Percentiles rank a stretch among this genome's conserved stretches.
phyloP scores from a whole-genome alignment of 2,329 filamentous ascomycete species.

The Dactylonectria macrodidyma region DNA sequence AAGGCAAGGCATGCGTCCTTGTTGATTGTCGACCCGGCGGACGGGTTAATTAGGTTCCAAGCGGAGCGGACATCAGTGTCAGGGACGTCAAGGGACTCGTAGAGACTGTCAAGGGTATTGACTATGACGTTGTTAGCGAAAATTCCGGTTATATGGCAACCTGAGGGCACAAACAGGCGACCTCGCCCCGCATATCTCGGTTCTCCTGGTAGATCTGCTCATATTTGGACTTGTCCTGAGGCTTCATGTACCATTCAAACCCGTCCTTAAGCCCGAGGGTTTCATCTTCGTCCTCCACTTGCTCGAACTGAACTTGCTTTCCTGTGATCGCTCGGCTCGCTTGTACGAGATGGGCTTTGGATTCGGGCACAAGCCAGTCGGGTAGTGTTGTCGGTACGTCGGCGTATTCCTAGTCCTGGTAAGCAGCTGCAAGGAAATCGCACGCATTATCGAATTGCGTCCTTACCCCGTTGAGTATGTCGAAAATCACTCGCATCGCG shows the following conservation, averaged over 20 bases:
- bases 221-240: slow-evolving; percentile 91
- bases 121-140: slow-evolving; percentile 65
- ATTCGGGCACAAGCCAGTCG: slow-evolving; percentile 97
- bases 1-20: slow-evolving; percentile 97
- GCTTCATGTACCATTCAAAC: slow-evolving; percentile 99
- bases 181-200: slow-evolving; percentile 87
- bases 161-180: slow-evolving; percentile 73
- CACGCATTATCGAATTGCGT: slow-evolving; percentile 12
- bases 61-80: slow-evolving; percentile 89
- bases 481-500: slow-evolving; percentile 97
- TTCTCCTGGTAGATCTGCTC: slow-evolving; percentile 97
- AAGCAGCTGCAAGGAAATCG: slow-evolving; percentile 29
- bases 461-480: slow-evolving; percentile 90
- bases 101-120: slow-evolving; percentile 84
- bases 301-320: slow-evolving; percentile 86
- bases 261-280: slow-evolving; percentile 90
- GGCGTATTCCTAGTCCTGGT: slow-evolving; percentile 78
- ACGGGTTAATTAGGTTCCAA: slow-evolving; percentile 98
- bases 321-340: slow-evolving; percentile 85
- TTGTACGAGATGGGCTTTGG: slow-evolving; percentile 91
- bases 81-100: slow-evolving; percentile 82
- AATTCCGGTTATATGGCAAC: background rate
- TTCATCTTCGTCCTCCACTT: slow-evolving; percentile 86
- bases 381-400: slow-evolving; percentile 90
- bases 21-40: slow-evolving; percentile 84